These are phyloP conservation scores for Neurospora pannonica DNA, from an alignment of 495 filamentous ascomycete genomes.

Conservation along the genomic window DNA sequence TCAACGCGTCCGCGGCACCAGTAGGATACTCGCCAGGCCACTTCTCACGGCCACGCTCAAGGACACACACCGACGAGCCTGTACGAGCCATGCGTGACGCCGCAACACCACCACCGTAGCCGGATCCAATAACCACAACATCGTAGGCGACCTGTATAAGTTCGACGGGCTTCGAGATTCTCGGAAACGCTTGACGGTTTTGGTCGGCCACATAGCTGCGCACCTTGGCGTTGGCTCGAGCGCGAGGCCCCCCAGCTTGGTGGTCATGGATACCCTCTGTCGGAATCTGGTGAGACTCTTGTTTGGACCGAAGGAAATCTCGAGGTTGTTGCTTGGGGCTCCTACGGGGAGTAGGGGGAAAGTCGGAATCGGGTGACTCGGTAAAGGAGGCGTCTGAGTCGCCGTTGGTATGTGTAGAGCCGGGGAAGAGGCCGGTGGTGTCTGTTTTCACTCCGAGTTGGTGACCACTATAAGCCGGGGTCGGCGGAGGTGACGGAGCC, in stretches of 20 bases:
- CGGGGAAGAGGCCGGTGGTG: conserved; percentile 3
- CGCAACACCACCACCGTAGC: conserved; percentile 58
- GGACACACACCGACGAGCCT: conserved; percentile 49
- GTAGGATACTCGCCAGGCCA: conserved; percentile 58
- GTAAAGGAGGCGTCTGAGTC: not conserved
- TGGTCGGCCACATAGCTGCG: conserved; percentile 34
- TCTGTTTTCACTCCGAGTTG: conserved; percentile 1
- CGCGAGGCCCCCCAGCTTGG: conserved; percentile 24
- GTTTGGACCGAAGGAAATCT: not conserved
- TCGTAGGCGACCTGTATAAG: conserved; percentile 51
- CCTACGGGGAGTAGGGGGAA: not conserved
- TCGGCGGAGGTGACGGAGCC: conserved; percentile 17
- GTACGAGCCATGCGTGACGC: conserved; percentile 56
- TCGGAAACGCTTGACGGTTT: conserved; percentile 32
- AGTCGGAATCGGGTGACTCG: conserved; percentile 4
- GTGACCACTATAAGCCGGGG: conserved; percentile 6
- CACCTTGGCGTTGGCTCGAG: conserved; percentile 24
- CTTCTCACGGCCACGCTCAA: conserved; percentile 53
- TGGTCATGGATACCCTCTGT: conserved; percentile 13
- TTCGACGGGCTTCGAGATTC: conserved; percentile 47
- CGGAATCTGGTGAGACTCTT: conserved; percentile 6
- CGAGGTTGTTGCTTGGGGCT: conserved; percentile 1
- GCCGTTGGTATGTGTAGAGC: not conserved
- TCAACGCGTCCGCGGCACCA: conserved; percentile 30
- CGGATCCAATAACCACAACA: conserved; percentile 56